Evolutionary conservation across 805 yeast species (phyloP), one percentile per base, ranked within the genome.

Genomic region (Kurtzmaniella fragi): DNA sequence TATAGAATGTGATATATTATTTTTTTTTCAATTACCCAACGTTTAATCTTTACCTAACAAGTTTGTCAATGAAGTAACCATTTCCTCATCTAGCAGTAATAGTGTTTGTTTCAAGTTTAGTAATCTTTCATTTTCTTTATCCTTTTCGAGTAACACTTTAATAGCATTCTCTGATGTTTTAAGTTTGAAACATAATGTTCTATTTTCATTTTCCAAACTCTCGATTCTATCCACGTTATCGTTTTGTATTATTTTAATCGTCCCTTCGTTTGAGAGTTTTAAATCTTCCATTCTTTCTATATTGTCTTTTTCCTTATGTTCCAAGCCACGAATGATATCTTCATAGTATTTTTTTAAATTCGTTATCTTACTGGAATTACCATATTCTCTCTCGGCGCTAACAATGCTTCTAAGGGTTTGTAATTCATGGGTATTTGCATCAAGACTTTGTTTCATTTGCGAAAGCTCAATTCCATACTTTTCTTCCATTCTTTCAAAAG

Each of bases 101-200:
- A 36, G 34, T 23, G 28, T 33, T 29, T 29, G 33, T 13, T 28
- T 36, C 29, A 36, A 31, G 14, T 29, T 15, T 15, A 36, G 12
- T 12, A 36, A 13, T 16, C 17, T 23, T 20, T 36, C 34, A 20
- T 36, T 29, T 4, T 28, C 39, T 13, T 36, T n/a, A 10, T 20
- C 28, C 13, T 28, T 28, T 16, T 14, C 23, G 14, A 28, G 12
- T 14, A 35, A 31, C 9, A 17, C 27, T 26, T 15, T 28, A 13
- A 35, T 28, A 11, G 23, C 32, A 4, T 17, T 27, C 27, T 35
- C 38, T 11, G 30, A 35, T 4, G 27, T 16, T 25, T 20, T 20
- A 20, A 20, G 25, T 20, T 20, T 20, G 5, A 20, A 20, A 20
- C 35, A 14, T 15, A 27, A 13, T 14, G 27, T 5, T 23, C 4